Conservation (phyloP, 1,139 yeast species). For the Eremothecium coryli region DNA sequence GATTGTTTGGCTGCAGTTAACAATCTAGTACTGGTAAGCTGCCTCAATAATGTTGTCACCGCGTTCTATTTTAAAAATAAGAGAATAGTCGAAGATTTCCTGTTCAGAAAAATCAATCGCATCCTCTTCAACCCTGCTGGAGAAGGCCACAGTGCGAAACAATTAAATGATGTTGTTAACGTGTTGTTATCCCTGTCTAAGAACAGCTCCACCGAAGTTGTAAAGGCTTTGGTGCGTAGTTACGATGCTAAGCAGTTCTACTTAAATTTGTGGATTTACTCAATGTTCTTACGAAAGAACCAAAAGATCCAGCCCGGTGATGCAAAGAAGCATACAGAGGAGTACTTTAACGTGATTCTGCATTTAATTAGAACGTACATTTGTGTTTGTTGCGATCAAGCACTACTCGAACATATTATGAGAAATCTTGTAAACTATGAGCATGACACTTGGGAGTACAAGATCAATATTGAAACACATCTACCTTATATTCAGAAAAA, state of each 20-base stretch:
- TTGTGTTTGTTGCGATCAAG: constrained; percentile 34
- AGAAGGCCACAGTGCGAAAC: constrained; percentile 38
- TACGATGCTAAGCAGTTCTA: constrained; percentile 25
- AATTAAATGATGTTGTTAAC: constrained; percentile 54
- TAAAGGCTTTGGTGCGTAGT: constrained; percentile 33
- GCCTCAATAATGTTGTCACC: constrained; percentile 48
- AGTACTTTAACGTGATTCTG: constrained; percentile 36
- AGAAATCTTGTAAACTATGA: constrained; percentile 39
- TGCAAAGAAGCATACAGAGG: constrained; percentile 12
- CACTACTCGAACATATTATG: constrained; percentile 35
- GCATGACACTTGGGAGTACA: constrained; percentile 43
- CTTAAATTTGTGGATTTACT: constrained; percentile 55
- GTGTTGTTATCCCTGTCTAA: constrained; percentile 55
- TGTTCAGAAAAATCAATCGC: constrained; percentile 43
- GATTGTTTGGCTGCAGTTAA: constrained; percentile 50
- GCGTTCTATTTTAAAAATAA: constrained; percentile 46
- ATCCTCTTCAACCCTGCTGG: constrained; percentile 28
- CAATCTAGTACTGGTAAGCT: constrained; percentile 51
- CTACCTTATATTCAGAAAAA: constrained; percentile 41
- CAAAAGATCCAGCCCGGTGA: constrained; percentile 30
- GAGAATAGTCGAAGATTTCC: constrained; percentile 49
- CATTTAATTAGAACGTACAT: constrained; percentile 43
- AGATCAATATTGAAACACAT: constrained; percentile 37
- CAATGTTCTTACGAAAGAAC: constrained; percentile 39
- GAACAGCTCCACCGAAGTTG: constrained; percentile 39